phyloP scores from a whole-genome alignment of 1,139 yeast genomes.

The Magnusiomyces suaveolens region DNA sequence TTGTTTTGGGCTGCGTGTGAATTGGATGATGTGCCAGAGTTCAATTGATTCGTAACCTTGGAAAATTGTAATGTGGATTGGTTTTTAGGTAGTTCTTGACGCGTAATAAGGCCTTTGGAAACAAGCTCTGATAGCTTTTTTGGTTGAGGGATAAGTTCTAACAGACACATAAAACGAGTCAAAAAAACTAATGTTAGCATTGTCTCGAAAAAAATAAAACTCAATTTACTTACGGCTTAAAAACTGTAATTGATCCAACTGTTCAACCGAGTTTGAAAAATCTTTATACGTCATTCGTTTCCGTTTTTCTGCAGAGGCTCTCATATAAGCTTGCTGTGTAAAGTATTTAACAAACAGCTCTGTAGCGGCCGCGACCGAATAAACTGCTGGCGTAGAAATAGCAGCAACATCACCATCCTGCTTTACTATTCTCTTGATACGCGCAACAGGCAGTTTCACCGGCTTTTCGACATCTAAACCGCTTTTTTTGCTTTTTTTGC shows the following conservation, averaged over 20 bases:
- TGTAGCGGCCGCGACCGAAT: constrained; percentile 78
- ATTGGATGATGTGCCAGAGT: background rate
- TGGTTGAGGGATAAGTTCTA: constrained; percentile 14
- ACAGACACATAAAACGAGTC: background rate
- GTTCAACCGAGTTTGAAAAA: constrained; percentile 57
- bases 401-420: constrained; percentile 75
- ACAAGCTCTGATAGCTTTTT: constrained; percentile 11
- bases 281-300: constrained; percentile 68
- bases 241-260: background rate
- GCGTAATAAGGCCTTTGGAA: constrained; percentile 9
- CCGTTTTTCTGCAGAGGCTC: constrained; percentile 61
- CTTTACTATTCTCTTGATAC: constrained; percentile 74
- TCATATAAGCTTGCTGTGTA: constrained; percentile 66
- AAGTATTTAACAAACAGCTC: constrained; percentile 67
- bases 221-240: background rate
- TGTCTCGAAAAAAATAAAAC: background rate
- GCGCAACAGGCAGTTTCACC: constrained; percentile 53
- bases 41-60: background rate
- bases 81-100: constrained; percentile 10
- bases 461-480: too few relatives aligned
- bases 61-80: background rate
- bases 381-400: constrained; percentile 70
- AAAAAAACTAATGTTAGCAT: background rate
- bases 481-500: too few relatives aligned
- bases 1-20: background rate